A percentile compares a stretch with the other conserved stretches of the same genome.
These are phyloP conservation scores for Podaxis sp. DNA, from an alignment of 768 basidiomycete species.

Conservation along the genomic window DNA sequence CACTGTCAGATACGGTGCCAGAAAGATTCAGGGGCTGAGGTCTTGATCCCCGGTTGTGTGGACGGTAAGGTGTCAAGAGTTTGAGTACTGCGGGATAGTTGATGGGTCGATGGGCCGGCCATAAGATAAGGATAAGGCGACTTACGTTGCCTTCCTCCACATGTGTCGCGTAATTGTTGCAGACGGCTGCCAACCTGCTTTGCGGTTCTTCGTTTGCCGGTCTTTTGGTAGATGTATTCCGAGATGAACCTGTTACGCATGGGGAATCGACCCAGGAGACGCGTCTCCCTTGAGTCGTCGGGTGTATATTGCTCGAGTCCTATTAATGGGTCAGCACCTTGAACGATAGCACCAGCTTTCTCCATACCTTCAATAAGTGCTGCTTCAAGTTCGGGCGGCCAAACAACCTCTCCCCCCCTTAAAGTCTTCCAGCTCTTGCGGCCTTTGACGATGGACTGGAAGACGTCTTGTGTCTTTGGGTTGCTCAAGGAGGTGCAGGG, in stretches of 20 bases:
- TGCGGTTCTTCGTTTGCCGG: conserved; percentile 68
- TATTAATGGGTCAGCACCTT: conserved; percentile 26
- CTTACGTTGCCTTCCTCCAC: conserved; percentile 71
- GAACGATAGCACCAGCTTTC: conserved; percentile 5
- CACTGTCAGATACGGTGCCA: conserved; percentile 30
- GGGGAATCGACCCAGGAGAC: conserved; percentile 73
- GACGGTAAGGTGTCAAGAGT: conserved; percentile 40
- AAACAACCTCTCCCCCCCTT: conserved; percentile 72
- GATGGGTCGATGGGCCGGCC: not conserved
- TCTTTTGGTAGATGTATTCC: conserved; percentile 69
- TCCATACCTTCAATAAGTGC: conserved; percentile 69
- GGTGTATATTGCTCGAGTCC: conserved; percentile 74
- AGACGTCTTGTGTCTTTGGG: conserved; percentile 52
- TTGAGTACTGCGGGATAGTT: conserved; percentile 39
- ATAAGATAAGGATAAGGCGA: conserved; percentile 18
- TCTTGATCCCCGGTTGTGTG: conserved; percentile 24
- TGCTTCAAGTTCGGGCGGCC: conserved; percentile 79
- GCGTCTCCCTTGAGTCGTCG: conserved; percentile 70
- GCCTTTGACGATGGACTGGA: conserved; percentile 63
- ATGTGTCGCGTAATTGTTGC: conserved; percentile 75
- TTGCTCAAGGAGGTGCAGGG: conserved; percentile 23
- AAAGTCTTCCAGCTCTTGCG: conserved; percentile 79
- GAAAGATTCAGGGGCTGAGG: conserved; percentile 3
- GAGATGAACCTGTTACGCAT: conserved; percentile 81
- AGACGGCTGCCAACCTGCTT: conserved; percentile 83